Evolutionary conservation across 352 stramenopile species (phyloP).

Genomic region (Phytophthora pistaciae): DNA sequence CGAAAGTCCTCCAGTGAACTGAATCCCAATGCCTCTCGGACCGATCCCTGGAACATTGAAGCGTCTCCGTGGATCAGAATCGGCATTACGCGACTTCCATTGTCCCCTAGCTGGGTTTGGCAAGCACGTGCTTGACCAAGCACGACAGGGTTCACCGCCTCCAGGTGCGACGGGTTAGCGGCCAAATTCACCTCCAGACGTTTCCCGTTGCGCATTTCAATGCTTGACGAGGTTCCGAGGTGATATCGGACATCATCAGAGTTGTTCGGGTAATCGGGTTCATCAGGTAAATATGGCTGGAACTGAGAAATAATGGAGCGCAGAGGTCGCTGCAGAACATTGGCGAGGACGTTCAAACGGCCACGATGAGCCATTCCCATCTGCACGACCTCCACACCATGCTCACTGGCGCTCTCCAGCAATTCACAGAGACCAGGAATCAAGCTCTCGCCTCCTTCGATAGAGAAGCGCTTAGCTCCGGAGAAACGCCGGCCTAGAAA

Average conservation of each 20-base stretch:
- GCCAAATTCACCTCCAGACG: slow-evolving; percentile 90
- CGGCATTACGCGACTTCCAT: slow-evolving; percentile 93
- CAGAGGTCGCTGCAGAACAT: slow-evolving; percentile 98
- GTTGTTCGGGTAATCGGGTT: slow-evolving; percentile 88
- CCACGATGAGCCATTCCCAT: slow-evolving; percentile 99
- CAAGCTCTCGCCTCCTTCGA: slow-evolving; percentile 98
- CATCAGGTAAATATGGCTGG: slow-evolving; percentile 86
- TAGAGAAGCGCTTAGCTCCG: slow-evolving; percentile 97
- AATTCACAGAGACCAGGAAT: slow-evolving; percentile 96
- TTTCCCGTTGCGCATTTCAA: slow-evolving; percentile 75
- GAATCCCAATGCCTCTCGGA: slow-evolving; percentile 86
- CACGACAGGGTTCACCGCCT: slow-evolving; percentile 98
- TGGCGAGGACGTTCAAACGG: slow-evolving; percentile 98
- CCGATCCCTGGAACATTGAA: slow-evolving; percentile 89
- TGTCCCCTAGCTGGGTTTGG: slow-evolving; percentile 87
- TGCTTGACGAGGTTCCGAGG: slow-evolving; percentile 79
- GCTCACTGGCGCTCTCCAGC: slow-evolving; percentile 95
- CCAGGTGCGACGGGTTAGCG: slow-evolving; percentile 99
- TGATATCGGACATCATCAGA: slow-evolving; percentile 92
- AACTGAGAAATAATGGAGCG: slow-evolving; percentile 94
- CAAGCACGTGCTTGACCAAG: slow-evolving; percentile 96
- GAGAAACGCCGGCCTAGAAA: slow-evolving; percentile 97
- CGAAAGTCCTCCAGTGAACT: slow-evolving; percentile 94
- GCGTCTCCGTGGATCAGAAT: slow-evolving; percentile 99
- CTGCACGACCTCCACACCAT: slow-evolving; percentile 97